Base-by-base conservation (phyloP, 2,329 filamentous ascomycete genomes). In the Volutella citrinella region DNA sequence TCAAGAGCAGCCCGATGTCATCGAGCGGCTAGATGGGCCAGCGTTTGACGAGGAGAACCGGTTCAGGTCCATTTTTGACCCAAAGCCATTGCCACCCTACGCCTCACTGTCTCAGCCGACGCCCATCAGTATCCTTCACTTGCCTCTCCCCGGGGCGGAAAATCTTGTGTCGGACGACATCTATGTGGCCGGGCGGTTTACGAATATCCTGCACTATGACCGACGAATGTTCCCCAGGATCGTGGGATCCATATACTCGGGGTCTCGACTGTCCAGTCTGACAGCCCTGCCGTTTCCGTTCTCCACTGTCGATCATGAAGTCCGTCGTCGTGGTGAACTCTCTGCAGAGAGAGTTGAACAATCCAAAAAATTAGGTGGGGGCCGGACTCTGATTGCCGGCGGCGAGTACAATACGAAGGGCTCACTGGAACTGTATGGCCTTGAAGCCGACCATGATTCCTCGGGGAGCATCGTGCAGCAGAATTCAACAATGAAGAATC, bases 361-460 rank as follows among this genome's bases (percentile, higher is more conserved):
- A 13, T 70, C 70, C n/a, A 82, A 82, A 47, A 61, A 52, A n/a
- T 57, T 59, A 1, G 51, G 62, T 0, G 73, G 60, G 10, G 74
- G 81, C 1, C 71, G 82, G 27, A 89, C 84, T 0, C 63, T 96
- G 17, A 76, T 95, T 32, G 87, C 88, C 4, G 87, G 85, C 23
- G 91, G 90, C 6, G 87, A 91, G 55, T 96, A 96, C 65, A 94
- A 93, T 49, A 87, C 84, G 19, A 90, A 93, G 59, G 91, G 91
- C 1, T 90, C 85, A 0, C 68, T 97, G 3, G 91, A 97, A 55
- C 66, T 95, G n/a, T 95, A 95, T 58, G 80, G 80, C 11, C 63
- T 87, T 16, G 62, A 46, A 25, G 55, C 46, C 26, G 53, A 34
- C 39, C 51, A 43, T 15, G 47, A 50, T n/a, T 42, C 51, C 43